These are phyloP conservation scores for Sophora flavescens DNA, from an alignment of 306 rosid species.

Conservation along the genomic window DNA sequence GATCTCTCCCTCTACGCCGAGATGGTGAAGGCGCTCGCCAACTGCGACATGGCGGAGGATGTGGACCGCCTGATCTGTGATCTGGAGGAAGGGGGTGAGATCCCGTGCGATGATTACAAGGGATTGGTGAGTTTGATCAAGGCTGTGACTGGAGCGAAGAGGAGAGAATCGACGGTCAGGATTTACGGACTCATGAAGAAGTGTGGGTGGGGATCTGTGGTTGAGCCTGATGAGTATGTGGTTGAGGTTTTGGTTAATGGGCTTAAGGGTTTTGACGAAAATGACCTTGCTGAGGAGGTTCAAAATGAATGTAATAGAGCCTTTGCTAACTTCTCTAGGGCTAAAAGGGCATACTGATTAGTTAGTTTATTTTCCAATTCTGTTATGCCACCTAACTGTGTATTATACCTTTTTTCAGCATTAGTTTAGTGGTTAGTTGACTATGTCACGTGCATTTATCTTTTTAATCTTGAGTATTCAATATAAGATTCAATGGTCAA, in stretches of 20 bases:
- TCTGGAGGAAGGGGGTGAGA: slow-evolving; percentile 49
- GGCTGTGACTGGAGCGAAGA: slow-evolving; percentile 67
- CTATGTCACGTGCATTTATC: too few species aligned
- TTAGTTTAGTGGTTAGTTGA: too few species aligned
- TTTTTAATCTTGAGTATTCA: too few species aligned
- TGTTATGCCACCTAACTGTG: too few species aligned
- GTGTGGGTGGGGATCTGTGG: slow-evolving; percentile 62
- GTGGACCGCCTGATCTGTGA: slow-evolving; percentile 71
- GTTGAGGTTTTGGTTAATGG: slow-evolving; percentile 74
- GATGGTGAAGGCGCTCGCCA: slow-evolving; percentile 56
- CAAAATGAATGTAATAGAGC: slow-evolving; percentile 45
- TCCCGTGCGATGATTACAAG: slow-evolving; percentile 58
- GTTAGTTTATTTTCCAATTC: too few species aligned
- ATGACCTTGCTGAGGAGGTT: slow-evolving; percentile 54
- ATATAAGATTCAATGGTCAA: too few species aligned
- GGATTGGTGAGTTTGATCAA: slow-evolving; percentile 67
- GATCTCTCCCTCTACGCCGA: slow-evolving; percentile 67
- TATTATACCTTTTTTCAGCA: too few species aligned
- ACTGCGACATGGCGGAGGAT: slow-evolving; percentile 57
- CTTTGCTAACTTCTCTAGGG: slow-evolving; percentile 40
- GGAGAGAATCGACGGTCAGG: slow-evolving; percentile 82
- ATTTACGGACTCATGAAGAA: slow-evolving; percentile 73
- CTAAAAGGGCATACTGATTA: background rate
- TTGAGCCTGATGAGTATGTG: slow-evolving; percentile 66
- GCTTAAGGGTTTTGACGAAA: slow-evolving; percentile 68